Conservation (phyloP, 176 grass and related monocot genomes). For the Oryza glumipatula region DNA sequence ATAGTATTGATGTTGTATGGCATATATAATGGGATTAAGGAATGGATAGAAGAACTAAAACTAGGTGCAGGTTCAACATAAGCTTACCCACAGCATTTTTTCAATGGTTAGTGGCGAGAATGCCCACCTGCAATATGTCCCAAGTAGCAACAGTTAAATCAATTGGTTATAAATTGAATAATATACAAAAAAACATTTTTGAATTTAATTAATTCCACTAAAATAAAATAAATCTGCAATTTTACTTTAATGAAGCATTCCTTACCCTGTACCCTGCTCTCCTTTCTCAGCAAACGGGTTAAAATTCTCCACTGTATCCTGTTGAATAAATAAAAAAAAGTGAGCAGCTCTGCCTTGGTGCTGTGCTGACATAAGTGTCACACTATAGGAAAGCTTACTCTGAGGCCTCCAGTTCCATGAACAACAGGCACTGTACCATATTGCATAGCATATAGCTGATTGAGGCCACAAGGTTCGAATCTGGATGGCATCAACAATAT, state of each 20-base stretch:
- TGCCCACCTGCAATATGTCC: conserved; percentile 70
- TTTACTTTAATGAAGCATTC: conserved; percentile 20
- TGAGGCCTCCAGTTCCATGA: conserved; percentile 88
- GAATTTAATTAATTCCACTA: conserved; percentile 11
- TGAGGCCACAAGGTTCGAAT: conserved; percentile 96
- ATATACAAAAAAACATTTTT: not conserved
- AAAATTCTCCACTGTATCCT: conserved; percentile 95
- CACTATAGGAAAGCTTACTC: conserved; percentile 58
- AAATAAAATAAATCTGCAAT: not conserved
- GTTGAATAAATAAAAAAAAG: conserved; percentile 38
- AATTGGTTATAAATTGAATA: conserved; percentile 25
- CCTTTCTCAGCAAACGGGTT: conserved; percentile 77
- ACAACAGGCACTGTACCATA: conserved; percentile 96
- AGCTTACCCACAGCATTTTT: conserved; percentile 77
- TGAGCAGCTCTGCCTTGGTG: conserved; percentile 20
- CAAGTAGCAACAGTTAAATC: not conserved
- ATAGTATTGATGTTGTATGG: not conserved
- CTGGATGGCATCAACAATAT: conserved; percentile 98
- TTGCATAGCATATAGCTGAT: conserved; percentile 96
- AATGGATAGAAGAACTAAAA: conserved; percentile 4
- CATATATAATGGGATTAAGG: conserved; percentile 4
- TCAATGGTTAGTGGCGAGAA: conserved; percentile 91
- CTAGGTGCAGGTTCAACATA: not conserved
- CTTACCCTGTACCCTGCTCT: conserved; percentile 86
- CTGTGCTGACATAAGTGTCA: not conserved